Evolutionary conservation across 2,329 filamentous ascomycete genomes (phyloP), one percentile per base, ranked within the genome.

Genomic region (Aspergillus nomiae): DNA sequence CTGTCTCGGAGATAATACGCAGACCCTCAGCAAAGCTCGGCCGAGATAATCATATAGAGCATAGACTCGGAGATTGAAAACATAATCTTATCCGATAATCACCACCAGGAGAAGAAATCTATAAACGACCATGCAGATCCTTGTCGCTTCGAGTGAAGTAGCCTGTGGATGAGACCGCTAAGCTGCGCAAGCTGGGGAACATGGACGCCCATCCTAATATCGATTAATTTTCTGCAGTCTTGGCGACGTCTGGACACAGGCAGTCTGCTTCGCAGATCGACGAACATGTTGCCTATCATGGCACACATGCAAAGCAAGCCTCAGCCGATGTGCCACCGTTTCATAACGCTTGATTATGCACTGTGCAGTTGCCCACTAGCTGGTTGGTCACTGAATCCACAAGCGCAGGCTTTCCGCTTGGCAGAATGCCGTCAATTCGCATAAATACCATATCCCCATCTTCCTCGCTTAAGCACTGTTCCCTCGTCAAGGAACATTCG

Each of bases 1-100:
- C 50, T 30, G 30, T 36, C 32, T 54, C 50, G 50, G 50, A 32
- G 30, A 54, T 54, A 54, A 54, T 11, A 2, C 19, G 1, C 16
- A 30, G 16, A n/a, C 24, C 16, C 28, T 16, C 28, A 38, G n/a
- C 30, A 9, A 12, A 16, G 9, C 30, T 54, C 50, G 50, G 50
- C 19, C n/a, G 50, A 54, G 12, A 10, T 34, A 34, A 30, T 36
- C 50, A 8, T 36, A 21, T 36, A 28, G 24, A 30, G 50, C 19
- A 54, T 54, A 34, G 30, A 16, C 50, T 54, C 50, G 50, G 30
- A 50, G 28, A 34, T 54, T 8, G 50, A 32, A n/a, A 24, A 24
- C 4, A 54, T 54, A 21, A 54, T 54, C 50, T 54, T 54, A 54
- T 54, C 50, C 50, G 50, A 54, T 54, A 36, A 36, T 54, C 30